These are phyloP conservation scores for Prunus fruticosa DNA, from an alignment of 306 rosid genomes.

Conservation along the genomic window DNA sequence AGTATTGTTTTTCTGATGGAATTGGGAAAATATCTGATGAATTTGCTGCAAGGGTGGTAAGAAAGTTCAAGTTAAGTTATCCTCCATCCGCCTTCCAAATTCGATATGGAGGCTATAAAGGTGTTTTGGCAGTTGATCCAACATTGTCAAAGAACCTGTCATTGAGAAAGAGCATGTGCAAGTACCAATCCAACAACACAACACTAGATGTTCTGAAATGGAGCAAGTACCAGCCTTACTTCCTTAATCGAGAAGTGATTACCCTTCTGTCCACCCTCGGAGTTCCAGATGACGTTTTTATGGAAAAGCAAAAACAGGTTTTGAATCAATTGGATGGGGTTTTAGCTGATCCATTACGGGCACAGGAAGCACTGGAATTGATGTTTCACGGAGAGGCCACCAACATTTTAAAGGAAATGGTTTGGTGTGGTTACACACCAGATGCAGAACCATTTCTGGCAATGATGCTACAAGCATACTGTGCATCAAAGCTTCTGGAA, in stretches of 20 bases:
- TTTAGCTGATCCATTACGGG: slow-evolving; percentile 59
- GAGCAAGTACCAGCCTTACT: slow-evolving; percentile 71
- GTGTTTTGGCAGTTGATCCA: slow-evolving; percentile 88
- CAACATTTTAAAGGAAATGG: slow-evolving; percentile 68
- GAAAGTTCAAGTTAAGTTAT: slow-evolving; percentile 27
- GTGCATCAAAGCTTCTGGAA: slow-evolving; percentile 68
- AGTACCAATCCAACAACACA: slow-evolving; percentile 54
- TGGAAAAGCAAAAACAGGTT: slow-evolving; percentile 58
- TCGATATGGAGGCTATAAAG: slow-evolving; percentile 86
- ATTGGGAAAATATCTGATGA: slow-evolving; percentile 77
- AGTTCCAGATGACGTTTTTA: slow-evolving; percentile 52
- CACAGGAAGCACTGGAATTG: slow-evolving; percentile 59
- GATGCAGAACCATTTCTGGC: slow-evolving; percentile 76
- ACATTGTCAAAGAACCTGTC: slow-evolving; percentile 57
- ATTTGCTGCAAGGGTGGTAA: slow-evolving; percentile 49
- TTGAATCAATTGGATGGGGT: slow-evolving; percentile 54
- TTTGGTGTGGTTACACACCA: slow-evolving; percentile 72
- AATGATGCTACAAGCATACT: slow-evolving; percentile 81
- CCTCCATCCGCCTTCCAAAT: slow-evolving; percentile 84
- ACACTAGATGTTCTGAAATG: slow-evolving; percentile 68
- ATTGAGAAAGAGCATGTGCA: slow-evolving; percentile 72
- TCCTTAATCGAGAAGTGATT: slow-evolving; percentile 72
- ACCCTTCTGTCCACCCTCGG: slow-evolving; percentile 78
- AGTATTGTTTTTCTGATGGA: slow-evolving; percentile 81
- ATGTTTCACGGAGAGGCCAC: slow-evolving; percentile 73